Evolutionary conservation across 2,329 filamentous ascomycete genomes (phyloP), one percentile per base, ranked within the genome.

Genomic region (Herpotrichia juniperi): DNA sequence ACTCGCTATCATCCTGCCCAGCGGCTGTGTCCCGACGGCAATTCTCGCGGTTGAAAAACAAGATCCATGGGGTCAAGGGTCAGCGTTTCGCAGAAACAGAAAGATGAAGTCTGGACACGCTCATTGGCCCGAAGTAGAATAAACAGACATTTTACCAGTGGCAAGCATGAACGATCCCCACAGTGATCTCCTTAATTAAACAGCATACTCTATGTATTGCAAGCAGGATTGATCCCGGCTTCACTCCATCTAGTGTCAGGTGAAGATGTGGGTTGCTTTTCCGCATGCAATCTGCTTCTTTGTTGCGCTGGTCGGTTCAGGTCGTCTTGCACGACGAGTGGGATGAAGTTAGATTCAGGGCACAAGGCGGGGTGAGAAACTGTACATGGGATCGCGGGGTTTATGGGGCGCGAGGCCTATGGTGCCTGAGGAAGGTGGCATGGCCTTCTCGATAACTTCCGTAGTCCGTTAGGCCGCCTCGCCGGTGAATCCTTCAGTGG

Each of bases 91-190:
- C 19, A 24, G 21, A 14, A 24, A 4, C 17, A 17, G 16, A 21
- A 19, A 14, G 16, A 21, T 37, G 34, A 19, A 37, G n/a, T 37
- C 7, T 37, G 34, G 7, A 14, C 6, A 21, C 16, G 3, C 3
- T 24, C 6, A 40, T 40, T 40, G 37, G 37, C 19, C 14, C 22
- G 37, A 14, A 25, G 25, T 25, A 40, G 37, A 40, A 40, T 40
- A 25, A 40, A 28, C n/a, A 16, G 37, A 40, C 22, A 43, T 57
- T 57, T 11, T n/a, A n/a, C n/a, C n/a, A n/a, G n/a, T n/a, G 25
- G 9, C 19, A 63, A 66, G 61, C 59, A 61, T 57, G 48, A 57
- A 45, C 37, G 56, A 61, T 62, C 34, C 17, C 57, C 50, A 49
- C 30, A 48, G 28, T 25, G 50, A 42, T 30, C 37, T 39, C 42